Evolutionary conservation across 352 stramenopile species (phyloP), one percentile per base, ranked within the genome.

Genomic region (Globisporangium nunn): DNA sequence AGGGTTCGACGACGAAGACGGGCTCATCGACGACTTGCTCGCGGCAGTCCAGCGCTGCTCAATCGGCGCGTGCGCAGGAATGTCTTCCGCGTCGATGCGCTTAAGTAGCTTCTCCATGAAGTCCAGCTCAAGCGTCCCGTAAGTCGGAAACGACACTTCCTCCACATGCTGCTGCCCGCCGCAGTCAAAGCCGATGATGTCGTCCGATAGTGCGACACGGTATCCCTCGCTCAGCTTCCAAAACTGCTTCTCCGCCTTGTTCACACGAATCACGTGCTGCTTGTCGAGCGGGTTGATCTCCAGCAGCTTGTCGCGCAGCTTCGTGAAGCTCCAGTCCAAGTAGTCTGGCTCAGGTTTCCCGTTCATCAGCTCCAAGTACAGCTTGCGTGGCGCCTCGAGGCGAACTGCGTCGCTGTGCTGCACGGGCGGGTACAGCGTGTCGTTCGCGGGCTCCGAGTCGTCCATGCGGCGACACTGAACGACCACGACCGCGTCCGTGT

Each of bases 101-200:
- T 82, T 63, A 8, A 99, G 72, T 15, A 99, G 70, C 28, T 93
- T 74, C 60, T 96, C 72, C 69, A 99, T 90, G 61, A 98, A 98
- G 52, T 96, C 78, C 8, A 98, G 85, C 47, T 98, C 96, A 23
- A 81, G 53, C 39, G 67, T 92, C 28, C 64, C 80, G 50, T 64
- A 56, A 64, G 78, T 91, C 33, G 94, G 91, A 52, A 99, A 98
- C 17, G 87, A 93, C 11, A 99, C 93, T 77, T 99, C 97, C 48
- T 94, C 91, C 4, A 99, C 97, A 69, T 96, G 96, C 74, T 99
- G 97, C 72, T 98, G 86, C 18, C 96, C 97, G 47, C 97, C 97
- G 67, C 97, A 99, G 79, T 99, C 97, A 70, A 99, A 99, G 51
- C 97, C 95, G 43, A 99, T 91, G 52, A 99, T 92, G 62, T 98